phyloP scores from a whole-genome alignment of 225 moss, liverwort and hornwort species.

The Marchantia paleacea region DNA sequence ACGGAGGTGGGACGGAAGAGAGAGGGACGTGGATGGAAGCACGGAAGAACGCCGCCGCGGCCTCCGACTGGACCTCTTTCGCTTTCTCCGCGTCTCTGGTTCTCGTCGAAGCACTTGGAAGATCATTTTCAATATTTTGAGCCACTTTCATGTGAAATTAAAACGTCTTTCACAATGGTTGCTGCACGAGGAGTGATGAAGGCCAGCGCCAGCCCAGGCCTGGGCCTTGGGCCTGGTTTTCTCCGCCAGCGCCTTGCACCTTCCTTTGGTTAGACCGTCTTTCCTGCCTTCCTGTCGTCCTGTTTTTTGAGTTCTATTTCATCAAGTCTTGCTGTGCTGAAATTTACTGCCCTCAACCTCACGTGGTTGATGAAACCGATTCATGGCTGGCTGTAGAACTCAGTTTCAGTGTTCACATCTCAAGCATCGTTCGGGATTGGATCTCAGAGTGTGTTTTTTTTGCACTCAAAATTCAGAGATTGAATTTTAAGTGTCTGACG shows the following conservation, averaged over 20 bases:
- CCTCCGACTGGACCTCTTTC: too few relatives aligned
- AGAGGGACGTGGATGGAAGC: too few relatives aligned
- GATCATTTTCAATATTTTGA: too few relatives aligned
- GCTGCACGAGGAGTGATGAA: conserved; percentile 40
- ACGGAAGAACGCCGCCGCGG: too few relatives aligned
- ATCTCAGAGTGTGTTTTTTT: neutral
- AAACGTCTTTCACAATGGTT: conserved; percentile 17
- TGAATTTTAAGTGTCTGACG: neutral
- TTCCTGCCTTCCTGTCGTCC: neutral
- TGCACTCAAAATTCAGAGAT: neutral
- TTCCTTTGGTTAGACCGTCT: conserved; percentile 17
- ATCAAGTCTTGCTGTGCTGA: neutral
- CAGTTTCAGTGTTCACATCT: neutral
- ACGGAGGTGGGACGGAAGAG: too few relatives aligned
- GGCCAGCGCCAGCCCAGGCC: conserved; percentile 23
- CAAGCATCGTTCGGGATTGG: neutral
- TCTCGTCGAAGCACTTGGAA: too few relatives aligned
- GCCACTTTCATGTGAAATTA: neutral
- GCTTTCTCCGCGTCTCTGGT: too few relatives aligned
- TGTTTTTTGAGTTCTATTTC: too few relatives aligned
- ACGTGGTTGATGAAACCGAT: neutral
- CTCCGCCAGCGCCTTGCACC: conserved; percentile 29
- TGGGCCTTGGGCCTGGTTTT: conserved; percentile 20
- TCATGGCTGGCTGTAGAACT: neutral
- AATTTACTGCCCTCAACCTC: neutral